phyloP scores from a whole-genome alignment of 305 asterid species.

The Fraxinus angustifolia region DNA sequence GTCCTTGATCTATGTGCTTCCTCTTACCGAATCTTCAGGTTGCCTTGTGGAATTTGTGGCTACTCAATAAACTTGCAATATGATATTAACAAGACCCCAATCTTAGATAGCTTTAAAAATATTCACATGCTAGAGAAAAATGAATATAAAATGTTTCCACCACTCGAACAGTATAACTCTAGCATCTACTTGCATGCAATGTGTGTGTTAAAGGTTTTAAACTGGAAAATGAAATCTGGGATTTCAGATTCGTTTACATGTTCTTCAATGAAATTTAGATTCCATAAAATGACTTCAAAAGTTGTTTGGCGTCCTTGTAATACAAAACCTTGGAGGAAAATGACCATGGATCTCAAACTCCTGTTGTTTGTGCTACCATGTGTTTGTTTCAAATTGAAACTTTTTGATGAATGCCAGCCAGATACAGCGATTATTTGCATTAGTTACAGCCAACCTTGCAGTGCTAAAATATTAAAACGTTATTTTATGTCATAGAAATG shows the following conservation, averaged over 20 bases:
- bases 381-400: not conserved
- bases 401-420: constrained; percentile 7
- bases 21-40: not conserved
- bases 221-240: not conserved
- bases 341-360: not conserved
- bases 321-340: not conserved
- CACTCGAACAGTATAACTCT: not conserved
- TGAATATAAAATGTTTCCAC: not conserved
- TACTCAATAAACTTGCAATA: not conserved
- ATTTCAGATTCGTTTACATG: not conserved
- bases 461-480: constrained; percentile 11
- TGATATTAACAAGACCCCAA: not conserved
- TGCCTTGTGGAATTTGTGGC: not conserved
- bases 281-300: not conserved
- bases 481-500: constrained; percentile 9
- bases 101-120: not conserved
- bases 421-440: not conserved
- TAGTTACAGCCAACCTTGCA: constrained; percentile 3
- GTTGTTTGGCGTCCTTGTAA: not conserved
- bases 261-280: not conserved
- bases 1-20: not conserved
- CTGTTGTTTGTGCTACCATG: not conserved
- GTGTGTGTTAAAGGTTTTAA: not conserved
- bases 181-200: not conserved
- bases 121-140: not conserved